A percentile compares a stretch with the other conserved stretches of the same genome.
These are phyloP conservation scores for Trapa bicornis DNA, from an alignment of 345 rosid species.

Conservation along the genomic window DNA sequence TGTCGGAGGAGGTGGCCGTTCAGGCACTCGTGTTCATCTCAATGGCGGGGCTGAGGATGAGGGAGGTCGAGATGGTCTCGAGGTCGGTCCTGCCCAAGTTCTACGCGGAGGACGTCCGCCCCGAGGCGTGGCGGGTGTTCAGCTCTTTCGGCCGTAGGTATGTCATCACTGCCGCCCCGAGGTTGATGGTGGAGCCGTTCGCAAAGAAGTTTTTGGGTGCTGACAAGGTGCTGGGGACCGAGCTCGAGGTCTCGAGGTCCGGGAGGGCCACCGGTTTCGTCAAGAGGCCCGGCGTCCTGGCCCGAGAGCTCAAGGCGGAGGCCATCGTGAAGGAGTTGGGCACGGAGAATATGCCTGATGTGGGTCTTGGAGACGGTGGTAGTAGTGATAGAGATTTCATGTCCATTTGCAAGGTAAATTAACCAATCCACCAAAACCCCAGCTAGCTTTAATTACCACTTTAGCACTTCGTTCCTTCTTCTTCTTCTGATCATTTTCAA, in stretches of 20 bases:
- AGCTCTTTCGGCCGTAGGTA: conserved; percentile 65
- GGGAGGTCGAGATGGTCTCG: conserved; percentile 65
- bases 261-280: conserved; percentile 78
- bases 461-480: neutral
- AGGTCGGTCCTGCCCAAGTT: conserved; percentile 73
- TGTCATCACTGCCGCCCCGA: conserved; percentile 66
- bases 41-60: conserved; percentile 47
- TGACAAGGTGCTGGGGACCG: conserved; percentile 78
- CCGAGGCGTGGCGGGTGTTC: conserved; percentile 70
- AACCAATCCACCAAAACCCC: neutral
- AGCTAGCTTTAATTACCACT: neutral
- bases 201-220: conserved; percentile 55
- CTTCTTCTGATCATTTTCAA: too few species aligned
- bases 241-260: conserved; percentile 49
- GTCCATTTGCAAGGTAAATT: conserved; percentile 77
- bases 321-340: conserved; percentile 58
- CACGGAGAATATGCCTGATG: conserved; percentile 40
- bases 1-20: conserved; percentile 65
- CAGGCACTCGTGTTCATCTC: conserved; percentile 54
- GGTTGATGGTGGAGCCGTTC: conserved; percentile 83
- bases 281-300: conserved; percentile 54
- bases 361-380: conserved; percentile 72
- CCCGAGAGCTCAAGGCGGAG: conserved; percentile 45
- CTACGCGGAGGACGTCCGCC: conserved; percentile 82
- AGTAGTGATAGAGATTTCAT: conserved; percentile 69